Percentiles rank a stretch among this genome's conserved stretches.
Conservation (phyloP, 257 asterid genomes). For the Eucommia ulmoides region DNA sequence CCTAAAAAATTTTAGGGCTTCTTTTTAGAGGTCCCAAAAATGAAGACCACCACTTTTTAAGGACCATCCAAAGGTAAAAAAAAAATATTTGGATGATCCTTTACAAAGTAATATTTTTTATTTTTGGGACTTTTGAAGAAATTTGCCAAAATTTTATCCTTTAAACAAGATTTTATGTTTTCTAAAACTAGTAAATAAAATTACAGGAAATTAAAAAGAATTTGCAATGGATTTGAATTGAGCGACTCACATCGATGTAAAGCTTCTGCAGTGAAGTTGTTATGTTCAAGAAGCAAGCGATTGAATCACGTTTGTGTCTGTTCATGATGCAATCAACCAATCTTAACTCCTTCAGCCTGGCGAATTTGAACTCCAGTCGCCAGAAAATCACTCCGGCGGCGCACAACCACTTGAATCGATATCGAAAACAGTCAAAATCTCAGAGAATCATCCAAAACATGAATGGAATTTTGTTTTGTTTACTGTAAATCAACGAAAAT, state of each 20-base stretch:
- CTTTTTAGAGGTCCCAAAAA: too few relatives aligned
- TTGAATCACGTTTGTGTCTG: conserved; percentile 8
- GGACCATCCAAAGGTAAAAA: too few relatives aligned
- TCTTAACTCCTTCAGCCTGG: conserved; percentile 6
- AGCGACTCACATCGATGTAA: background rate
- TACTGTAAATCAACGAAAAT: background rate
- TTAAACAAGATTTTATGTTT: too few relatives aligned
- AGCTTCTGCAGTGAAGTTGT: conserved; percentile 15
- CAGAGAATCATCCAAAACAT: too few relatives aligned
- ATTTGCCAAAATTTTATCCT: too few relatives aligned
- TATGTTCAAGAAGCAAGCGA: conserved; percentile 12
- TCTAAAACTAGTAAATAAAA: too few relatives aligned
- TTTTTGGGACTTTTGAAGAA: too few relatives aligned
- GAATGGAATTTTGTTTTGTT: background rate
- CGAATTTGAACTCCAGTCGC: conserved; percentile 11
- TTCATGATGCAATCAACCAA: conserved; percentile 2
- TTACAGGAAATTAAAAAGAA: too few relatives aligned
- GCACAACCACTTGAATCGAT: conserved; percentile 4
- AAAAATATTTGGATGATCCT: too few relatives aligned
- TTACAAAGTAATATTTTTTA: too few relatives aligned
- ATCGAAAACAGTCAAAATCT: background rate
- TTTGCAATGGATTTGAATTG: background rate
- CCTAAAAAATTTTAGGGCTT: too few relatives aligned
- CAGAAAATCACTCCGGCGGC: conserved; percentile 12
- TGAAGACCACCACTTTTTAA: too few relatives aligned